phyloP scores from a whole-genome alignment of 495 filamentous ascomycete species.

The Penicillium diatomitis region DNA sequence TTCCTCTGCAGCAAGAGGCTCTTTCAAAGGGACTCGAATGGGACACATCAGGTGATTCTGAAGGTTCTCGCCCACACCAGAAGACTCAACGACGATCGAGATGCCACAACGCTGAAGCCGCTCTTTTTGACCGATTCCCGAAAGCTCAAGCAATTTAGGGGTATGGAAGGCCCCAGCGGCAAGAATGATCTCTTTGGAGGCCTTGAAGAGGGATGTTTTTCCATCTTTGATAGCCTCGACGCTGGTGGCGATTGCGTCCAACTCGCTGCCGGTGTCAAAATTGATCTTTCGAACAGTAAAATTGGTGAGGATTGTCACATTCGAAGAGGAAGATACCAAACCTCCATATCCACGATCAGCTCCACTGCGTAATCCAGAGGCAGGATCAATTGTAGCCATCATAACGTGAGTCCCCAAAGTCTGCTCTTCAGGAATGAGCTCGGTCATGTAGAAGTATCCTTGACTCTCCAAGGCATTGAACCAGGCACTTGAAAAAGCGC shows the following conservation, averaged over 20 bases:
- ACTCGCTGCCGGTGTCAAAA: slow-evolving; percentile 4
- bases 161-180: slow-evolving; percentile 43
- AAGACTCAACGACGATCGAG: slow-evolving; percentile 22
- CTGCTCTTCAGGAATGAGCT: slow-evolving; percentile 6
- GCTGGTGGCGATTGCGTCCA: slow-evolving; percentile 14
- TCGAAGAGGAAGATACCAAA: slow-evolving; percentile 33
- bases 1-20: neutral
- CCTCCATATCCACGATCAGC: slow-evolving; percentile 23
- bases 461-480: slow-evolving; percentile 10
- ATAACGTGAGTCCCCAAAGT: slow-evolving; percentile 10
- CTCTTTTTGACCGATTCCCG: slow-evolving; percentile 29
- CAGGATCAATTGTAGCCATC: slow-evolving; percentile 14
- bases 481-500: slow-evolving; percentile 17
- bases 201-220: slow-evolving; percentile 6
- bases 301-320: slow-evolving; percentile 39
- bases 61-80: slow-evolving; percentile 33
- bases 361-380: slow-evolving; percentile 24
- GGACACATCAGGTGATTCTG: slow-evolving; percentile 27
- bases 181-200: slow-evolving; percentile 41
- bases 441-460: slow-evolving; percentile 9
- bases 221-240: slow-evolving; percentile 22
- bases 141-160: slow-evolving; percentile 45
- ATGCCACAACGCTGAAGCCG: slow-evolving; percentile 11
- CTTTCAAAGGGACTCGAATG: slow-evolving; percentile 2
- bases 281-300: slow-evolving; percentile 37